phyloP scores from a whole-genome alignment of 2,329 filamentous ascomycete species.

The Ophiosphaerella korrae region DNA sequence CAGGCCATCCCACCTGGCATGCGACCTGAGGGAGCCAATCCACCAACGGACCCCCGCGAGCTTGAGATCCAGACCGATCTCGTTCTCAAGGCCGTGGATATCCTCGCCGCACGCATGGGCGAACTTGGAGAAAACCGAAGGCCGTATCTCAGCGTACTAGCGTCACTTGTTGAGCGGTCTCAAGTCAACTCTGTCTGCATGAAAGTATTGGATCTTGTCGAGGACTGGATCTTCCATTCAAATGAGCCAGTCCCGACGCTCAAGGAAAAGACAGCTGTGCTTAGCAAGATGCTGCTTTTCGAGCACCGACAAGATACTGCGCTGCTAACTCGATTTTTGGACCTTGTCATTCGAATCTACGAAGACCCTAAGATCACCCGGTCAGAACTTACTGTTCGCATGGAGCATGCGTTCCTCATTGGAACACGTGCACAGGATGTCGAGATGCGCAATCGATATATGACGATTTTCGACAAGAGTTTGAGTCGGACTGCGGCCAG shows the following conservation, averaged over 20 bases:
- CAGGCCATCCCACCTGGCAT: constrained; percentile 36
- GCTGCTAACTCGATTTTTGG: constrained; percentile 89
- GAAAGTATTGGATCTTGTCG: constrained; percentile 92
- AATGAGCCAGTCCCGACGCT: constrained; percentile 95
- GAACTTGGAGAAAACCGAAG: constrained; percentile 86
- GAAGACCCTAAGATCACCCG: constrained; percentile 95
- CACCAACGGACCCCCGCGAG: constrained; percentile 74
- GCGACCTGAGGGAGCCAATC: constrained; percentile 62
- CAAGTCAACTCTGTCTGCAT: constrained; percentile 84
- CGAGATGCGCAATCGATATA: constrained; percentile 95
- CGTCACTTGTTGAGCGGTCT: constrained; percentile 93
- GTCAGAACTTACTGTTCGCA: constrained; percentile 92
- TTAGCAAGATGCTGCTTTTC: constrained; percentile 99
- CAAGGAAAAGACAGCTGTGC: constrained; percentile 97
- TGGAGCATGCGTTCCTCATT: constrained; percentile 98
- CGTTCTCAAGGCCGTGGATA: constrained; percentile 93
- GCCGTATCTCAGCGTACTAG: constrained; percentile 92
- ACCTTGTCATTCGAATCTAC: constrained; percentile 96
- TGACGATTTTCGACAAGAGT: constrained; percentile 94
- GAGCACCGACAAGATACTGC: constrained; percentile 82
- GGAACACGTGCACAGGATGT: constrained; percentile 92
- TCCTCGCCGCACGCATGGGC: constrained; percentile 90
- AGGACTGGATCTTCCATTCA: constrained; percentile 93
- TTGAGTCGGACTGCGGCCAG: constrained; percentile 90
- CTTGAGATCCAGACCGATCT: constrained; percentile 86